Percentiles rank a stretch among this genome's conserved stretches.
Conservation (phyloP, 306 rosid species). For the Leucaena leucocephala region DNA sequence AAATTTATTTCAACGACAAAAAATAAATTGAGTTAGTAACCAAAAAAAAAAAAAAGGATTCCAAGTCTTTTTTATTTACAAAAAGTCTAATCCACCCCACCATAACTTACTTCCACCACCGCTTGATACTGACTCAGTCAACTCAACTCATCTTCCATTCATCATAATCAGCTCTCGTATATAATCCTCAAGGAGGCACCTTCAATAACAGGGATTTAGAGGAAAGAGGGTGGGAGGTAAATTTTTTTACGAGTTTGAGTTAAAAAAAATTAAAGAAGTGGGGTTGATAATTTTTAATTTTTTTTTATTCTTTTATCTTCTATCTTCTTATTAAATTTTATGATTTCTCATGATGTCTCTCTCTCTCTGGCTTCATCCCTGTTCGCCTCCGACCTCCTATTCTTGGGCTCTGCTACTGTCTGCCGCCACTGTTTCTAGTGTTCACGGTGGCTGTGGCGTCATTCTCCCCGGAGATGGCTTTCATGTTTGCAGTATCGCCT, state of each 20-base stretch:
- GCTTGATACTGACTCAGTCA: not conserved
- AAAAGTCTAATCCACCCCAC: not conserved
- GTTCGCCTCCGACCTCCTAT: not conserved
- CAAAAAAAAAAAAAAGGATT: too few relatives aligned
- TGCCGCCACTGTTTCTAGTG: slow-evolving; percentile 39
- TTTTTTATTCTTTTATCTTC: too few relatives aligned
- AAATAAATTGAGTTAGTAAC: too few relatives aligned
- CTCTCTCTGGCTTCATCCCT: slow-evolving; percentile 43
- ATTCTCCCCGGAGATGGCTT: slow-evolving; percentile 67
- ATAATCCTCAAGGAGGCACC: not conserved
- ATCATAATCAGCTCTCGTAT: not conserved
- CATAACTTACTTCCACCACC: not conserved
- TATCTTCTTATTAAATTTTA: too few relatives aligned
- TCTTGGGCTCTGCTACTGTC: slow-evolving; percentile 1
- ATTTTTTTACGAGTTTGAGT: too few relatives aligned
- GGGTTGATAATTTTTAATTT: too few relatives aligned
- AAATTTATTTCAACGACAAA: too few relatives aligned
- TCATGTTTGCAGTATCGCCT: not conserved
- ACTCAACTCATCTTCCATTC: not conserved
- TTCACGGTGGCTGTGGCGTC: slow-evolving; percentile 73
- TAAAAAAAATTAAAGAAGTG: too few relatives aligned
- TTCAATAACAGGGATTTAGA: too few relatives aligned
- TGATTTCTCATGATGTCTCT: slow-evolving; percentile 37
- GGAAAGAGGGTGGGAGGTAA: too few relatives aligned
- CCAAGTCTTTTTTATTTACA: too few relatives aligned